Evolutionary conservation across 768 basidiomycete genomes (phyloP).

Genomic region (Cystoderma amianthinum): DNA sequence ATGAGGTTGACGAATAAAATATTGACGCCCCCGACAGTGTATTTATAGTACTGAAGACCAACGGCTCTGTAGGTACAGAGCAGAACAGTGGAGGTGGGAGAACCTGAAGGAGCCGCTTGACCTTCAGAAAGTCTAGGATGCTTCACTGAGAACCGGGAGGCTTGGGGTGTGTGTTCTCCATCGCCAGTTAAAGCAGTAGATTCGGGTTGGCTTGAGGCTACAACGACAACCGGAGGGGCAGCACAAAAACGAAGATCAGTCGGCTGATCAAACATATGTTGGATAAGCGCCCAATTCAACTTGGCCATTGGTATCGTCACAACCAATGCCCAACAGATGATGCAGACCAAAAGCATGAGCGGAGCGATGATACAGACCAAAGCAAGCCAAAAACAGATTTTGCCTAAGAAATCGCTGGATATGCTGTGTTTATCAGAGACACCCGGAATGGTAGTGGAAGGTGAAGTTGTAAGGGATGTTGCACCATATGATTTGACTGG

Average conservation of each 20-base stretch:
- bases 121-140: conserved; percentile 76
- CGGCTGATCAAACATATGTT: conserved; percentile 72
- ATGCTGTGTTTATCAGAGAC: conserved; percentile 24
- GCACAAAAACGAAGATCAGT: conserved; percentile 89
- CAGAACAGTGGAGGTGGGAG: conserved; percentile 80
- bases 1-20: conserved; percentile 93
- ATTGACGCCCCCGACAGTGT: conserved; percentile 97
- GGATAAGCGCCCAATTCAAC: conserved; percentile 91
- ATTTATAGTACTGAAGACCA: conserved; percentile 95
- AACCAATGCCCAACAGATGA: conserved; percentile 92
- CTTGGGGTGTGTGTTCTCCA: conserved; percentile 14
- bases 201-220: conserved; percentile 22
- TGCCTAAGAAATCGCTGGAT: conserved; percentile 53
- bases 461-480: conserved; percentile 26
- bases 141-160: conserved; percentile 56
- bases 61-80: conserved; percentile 92
- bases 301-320: conserved; percentile 98
- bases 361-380: conserved; percentile 81
- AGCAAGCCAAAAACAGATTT: conserved; percentile 74
- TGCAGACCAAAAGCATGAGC: conserved; percentile 78
- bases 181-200: conserved; percentile 11
- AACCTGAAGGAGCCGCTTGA: conserved; percentile 81
- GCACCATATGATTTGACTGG: conserved; percentile 70
- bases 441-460: conserved; percentile 13
- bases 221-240: conserved; percentile 67